Evolutionary conservation across 768 basidiomycete genomes (phyloP).

Genomic region (Russula ochroleuca): DNA sequence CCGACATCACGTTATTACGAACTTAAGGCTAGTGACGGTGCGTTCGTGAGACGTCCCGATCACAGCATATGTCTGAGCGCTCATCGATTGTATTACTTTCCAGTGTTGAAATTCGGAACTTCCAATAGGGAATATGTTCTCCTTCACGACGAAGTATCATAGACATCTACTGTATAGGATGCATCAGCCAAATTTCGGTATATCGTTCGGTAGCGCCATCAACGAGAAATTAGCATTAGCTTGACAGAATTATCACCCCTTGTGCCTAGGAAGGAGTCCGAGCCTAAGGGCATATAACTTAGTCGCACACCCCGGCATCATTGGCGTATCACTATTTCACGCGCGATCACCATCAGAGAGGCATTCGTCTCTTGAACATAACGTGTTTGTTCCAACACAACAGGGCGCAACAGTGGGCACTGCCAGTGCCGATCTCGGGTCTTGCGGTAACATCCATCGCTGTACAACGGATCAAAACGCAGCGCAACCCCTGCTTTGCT

Average conservation of each 20-base stretch:
- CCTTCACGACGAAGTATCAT: conserved; percentile 66
- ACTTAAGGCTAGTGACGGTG: conserved; percentile 73
- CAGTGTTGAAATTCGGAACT: conserved; percentile 83
- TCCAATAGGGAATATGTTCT: conserved; percentile 82
- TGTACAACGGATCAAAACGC: neutral
- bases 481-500: neutral
- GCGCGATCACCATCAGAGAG: neutral
- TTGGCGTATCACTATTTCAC: neutral
- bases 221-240: neutral
- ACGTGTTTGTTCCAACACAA: neutral
- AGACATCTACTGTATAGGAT: neutral
- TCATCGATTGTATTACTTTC: neutral
- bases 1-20: conserved; percentile 87
- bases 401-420: too few species aligned
- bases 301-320: too few species aligned
- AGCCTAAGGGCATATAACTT: too few species aligned
- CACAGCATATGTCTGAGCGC: conserved; percentile 8
- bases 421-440: neutral
- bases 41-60: conserved; percentile 30
- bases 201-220: neutral
- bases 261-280: too few species aligned
- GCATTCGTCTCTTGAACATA: neutral
- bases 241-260: too few species aligned
- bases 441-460: neutral
- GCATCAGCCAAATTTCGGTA: neutral